Evolutionary conservation across 345 rosid species (phyloP), one percentile per base, ranked within the genome.

Genomic region (Streptanthus diversifolius): DNA sequence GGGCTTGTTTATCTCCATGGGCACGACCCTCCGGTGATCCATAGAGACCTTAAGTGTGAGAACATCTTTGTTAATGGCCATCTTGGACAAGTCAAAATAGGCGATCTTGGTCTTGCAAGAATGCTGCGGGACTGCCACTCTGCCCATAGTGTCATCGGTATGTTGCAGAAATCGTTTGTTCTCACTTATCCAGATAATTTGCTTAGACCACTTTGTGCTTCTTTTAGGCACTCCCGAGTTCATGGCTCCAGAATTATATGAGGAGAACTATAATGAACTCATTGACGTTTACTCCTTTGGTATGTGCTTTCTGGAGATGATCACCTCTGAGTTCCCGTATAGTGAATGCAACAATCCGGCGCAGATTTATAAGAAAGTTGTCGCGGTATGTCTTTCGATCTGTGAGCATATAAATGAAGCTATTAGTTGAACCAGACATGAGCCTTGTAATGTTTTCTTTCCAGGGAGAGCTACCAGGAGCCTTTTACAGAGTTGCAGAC

Each of bases 211-310:
- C 30, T 59, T 35, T 0, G 8, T 66, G 44, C 37, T 51, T 58
- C 52, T 51, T 66, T 49, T 72, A 87, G 96, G 96, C 69, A 90
- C 96, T 40, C 96, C 96, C 0, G 96, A 90, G 75, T 90, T 87
- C 80, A 90, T 90, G 96, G 96, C 96, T 36, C 96, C 96, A 14
- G 96, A 90, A 67, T 67, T 90, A 52, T 90, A 90, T 56, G 93
- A 90, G 33, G 93, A 90, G 81, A 84, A 88, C 66, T 90, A 90
- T 80, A 88, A 84, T 74, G 90, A 90, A 65, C 90, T 90, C 21
- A 90, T 88, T 33, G 93, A 90, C 78, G 88, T 90, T 51, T 90
- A 90, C 77, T 88, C 96, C 17, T 90, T 90, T 73, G 96, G 96
- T 66, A 82, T 90, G 96, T 86, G 93, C 66, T 81, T 90, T 63